These are phyloP conservation scores for Cucurbita maxima DNA, from an alignment of 306 rosid species.

Conservation along the genomic window DNA sequence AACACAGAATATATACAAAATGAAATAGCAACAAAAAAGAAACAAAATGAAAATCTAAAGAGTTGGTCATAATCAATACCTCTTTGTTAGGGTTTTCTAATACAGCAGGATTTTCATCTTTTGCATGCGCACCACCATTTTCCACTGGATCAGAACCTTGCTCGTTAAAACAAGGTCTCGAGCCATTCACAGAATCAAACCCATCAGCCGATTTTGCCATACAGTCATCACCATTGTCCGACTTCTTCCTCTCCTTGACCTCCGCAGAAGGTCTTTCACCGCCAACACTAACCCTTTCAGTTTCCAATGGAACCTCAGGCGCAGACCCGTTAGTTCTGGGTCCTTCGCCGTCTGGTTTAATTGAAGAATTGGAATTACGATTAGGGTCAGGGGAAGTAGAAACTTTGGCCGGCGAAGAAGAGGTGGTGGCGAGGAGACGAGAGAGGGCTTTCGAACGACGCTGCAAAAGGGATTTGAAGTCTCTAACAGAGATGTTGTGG, in stretches of 20 bases:
- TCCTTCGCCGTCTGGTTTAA: slow-evolving; percentile 8
- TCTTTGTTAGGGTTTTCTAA: slow-evolving; percentile 22
- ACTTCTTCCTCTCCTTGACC: slow-evolving; percentile 11
- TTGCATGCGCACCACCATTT: slow-evolving; percentile 10
- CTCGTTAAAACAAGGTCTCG: slow-evolving; percentile 11
- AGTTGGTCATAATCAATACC: slow-evolving; percentile 12
- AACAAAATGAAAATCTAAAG: background rate
- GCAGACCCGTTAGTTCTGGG: slow-evolving; percentile 1
- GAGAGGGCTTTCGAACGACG: slow-evolving; percentile 79
- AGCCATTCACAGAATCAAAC: slow-evolving; percentile 13
- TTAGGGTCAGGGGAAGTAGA: slow-evolving; percentile 16
- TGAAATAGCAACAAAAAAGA: background rate
- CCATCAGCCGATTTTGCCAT: slow-evolving; percentile 16
- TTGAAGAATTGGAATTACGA: slow-evolving; percentile 20
- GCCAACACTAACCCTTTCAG: slow-evolving; percentile 9
- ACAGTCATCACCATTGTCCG: slow-evolving; percentile 16
- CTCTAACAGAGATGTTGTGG: slow-evolving; percentile 53
- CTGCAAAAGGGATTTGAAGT: slow-evolving; percentile 50
- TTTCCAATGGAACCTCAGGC: slow-evolving; percentile 6
- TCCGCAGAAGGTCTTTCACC: slow-evolving; percentile 37
- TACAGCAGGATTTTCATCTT: slow-evolving; percentile 16
- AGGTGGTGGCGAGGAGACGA: slow-evolving; percentile 16
- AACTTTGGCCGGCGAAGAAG: slow-evolving; percentile 6
- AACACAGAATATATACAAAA: background rate
- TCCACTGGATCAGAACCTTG: slow-evolving; percentile 20